A percentile compares a stretch with the other conserved stretches of the same genome.
phyloP scores from a whole-genome alignment of 768 basidiomycete species.

The Antrodiella citrinella region DNA sequence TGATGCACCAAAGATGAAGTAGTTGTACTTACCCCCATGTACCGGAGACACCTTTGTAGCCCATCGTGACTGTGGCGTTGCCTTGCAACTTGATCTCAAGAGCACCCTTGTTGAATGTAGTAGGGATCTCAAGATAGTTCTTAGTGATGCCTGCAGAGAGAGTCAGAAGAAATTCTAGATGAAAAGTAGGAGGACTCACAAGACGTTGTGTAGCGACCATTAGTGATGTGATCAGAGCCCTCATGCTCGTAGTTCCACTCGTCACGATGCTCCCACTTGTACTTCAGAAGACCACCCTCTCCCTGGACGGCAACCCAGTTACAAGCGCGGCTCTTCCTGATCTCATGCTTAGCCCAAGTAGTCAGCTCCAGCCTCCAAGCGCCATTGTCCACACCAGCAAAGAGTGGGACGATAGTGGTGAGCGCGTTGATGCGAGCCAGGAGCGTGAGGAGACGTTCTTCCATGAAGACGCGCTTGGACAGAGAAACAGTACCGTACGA shows the following conservation, averaged over 20 bases:
- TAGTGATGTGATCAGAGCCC: constrained; percentile 6
- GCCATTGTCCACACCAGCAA: constrained; percentile 10
- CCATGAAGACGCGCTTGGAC: constrained; percentile 16
- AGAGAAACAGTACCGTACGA: constrained; percentile 17
- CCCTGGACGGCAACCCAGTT: constrained; percentile 9
- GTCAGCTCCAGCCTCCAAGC: constrained; percentile 13
- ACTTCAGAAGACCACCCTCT: constrained; percentile 11
- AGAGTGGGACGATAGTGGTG: constrained; percentile 20
- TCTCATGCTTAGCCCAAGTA: constrained; percentile 12
- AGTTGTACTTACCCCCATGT: constrained; percentile 11
- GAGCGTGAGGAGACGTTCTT: constrained; percentile 12
- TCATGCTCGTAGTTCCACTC: constrained; percentile 15
- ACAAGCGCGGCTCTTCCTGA: constrained; percentile 6
- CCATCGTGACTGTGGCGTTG: constrained; percentile 15
- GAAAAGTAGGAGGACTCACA: too few relatives aligned
- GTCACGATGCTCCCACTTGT: constrained; percentile 17
- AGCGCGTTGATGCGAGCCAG: constrained; percentile 16
- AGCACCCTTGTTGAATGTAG: constrained; percentile 14
- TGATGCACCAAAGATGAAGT: background rate
- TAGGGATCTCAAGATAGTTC: constrained; percentile 22
- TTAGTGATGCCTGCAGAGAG: constrained; percentile 17
- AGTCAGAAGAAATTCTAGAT: too few relatives aligned
- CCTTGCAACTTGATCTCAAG: constrained; percentile 21
- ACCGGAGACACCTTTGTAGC: constrained; percentile 11
- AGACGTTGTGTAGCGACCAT: constrained; percentile 3